Base-by-base conservation (phyloP, 805 yeast species). In the Metschnikowia colocasiae region DNA sequence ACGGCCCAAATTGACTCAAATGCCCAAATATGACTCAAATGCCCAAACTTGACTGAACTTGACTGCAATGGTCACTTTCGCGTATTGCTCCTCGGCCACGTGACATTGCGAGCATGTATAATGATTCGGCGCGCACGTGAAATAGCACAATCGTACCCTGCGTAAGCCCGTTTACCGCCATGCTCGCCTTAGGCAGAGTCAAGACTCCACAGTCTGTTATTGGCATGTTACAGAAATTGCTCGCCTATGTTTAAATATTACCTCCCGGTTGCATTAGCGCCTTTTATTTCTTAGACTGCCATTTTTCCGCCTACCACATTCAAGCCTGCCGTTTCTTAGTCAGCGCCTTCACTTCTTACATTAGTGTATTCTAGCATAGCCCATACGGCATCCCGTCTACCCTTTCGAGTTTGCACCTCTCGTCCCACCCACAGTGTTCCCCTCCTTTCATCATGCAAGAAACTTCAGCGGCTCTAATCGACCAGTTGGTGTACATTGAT, bases 401-500 rank as follows among this genome's bases (percentile, higher is more conserved):
- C 23, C 4, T 22, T 6, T 22, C 4, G 6, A 22, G 23, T 6
- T 22, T 4, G 4, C 6, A 22, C 23, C 23, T 22, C 23, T n/a
- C 30, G n/a, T 9, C 13, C n/a, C 15, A 13, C 13, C 13, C 32
- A 13, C 32, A 3, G 13, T 29, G 15, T 6, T 29, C 16, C 6
- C 8, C 16, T 3, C 4, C 32, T n/a, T 29, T n/a, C 9, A 13
- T 6, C 31, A 56, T 54, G 59, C 54, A 48, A 34, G 59, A 56
- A 37, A 67, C 73, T 2, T 65, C 71, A 0, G 61, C 68, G 3
- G 76, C 83, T 1, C 64, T 86, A 22, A 61, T 86, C 46, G 95
- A 86, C 60, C 95, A 86, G 68, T 69, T 86, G 48, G 91, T 87
- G 2, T 86, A 85, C 56, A 87, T 86, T 30, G 95, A 86, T 60